These are phyloP conservation scores for Neurospora africana DNA, from an alignment of 495 filamentous ascomycete species.

Conservation along the genomic window DNA sequence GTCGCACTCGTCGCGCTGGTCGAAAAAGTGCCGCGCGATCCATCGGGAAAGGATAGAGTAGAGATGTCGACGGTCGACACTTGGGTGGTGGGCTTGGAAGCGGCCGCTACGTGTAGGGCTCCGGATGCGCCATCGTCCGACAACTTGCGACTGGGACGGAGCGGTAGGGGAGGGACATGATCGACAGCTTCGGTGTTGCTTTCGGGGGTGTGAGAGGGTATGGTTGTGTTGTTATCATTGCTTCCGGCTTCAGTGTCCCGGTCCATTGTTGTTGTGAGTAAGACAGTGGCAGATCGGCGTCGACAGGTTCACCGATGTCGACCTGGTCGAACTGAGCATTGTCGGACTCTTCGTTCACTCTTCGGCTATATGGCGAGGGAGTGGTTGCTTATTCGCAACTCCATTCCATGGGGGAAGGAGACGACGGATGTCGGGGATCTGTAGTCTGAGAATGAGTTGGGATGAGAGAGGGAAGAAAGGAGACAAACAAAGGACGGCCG, in stretches of 20 bases:
- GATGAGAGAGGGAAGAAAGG: not conserved
- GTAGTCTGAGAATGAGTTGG: not conserved
- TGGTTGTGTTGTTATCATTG: not conserved
- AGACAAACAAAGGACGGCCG: not conserved
- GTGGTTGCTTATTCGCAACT: not conserved
- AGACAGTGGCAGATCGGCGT: not conserved
- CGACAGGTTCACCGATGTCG: not conserved
- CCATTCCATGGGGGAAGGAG: not conserved
- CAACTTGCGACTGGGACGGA: conserved; percentile 38
- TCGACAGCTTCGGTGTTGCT: conserved; percentile 1
- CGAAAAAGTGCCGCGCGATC: conserved; percentile 50
- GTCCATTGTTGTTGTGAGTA: conserved; percentile 17
- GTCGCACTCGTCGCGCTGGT: conserved; percentile 33
- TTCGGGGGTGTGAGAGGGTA: not conserved
- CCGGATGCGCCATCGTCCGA: conserved; percentile 13
- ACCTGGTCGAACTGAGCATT: not conserved
- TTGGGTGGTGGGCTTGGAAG: conserved; percentile 69
- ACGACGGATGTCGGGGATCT: not conserved
- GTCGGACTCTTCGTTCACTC: not conserved
- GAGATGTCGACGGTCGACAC: conserved; percentile 68
- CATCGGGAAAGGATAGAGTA: conserved; percentile 59
- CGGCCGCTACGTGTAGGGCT: conserved; percentile 28
- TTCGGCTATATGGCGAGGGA: not conserved
- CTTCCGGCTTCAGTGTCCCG: conserved; percentile 11
- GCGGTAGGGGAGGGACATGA: conserved; percentile 48